Percentiles rank a stretch among this genome's conserved stretches.
Conservation (phyloP, 140 eudicot genomes). For the Ambrosia hybrid region DNA sequence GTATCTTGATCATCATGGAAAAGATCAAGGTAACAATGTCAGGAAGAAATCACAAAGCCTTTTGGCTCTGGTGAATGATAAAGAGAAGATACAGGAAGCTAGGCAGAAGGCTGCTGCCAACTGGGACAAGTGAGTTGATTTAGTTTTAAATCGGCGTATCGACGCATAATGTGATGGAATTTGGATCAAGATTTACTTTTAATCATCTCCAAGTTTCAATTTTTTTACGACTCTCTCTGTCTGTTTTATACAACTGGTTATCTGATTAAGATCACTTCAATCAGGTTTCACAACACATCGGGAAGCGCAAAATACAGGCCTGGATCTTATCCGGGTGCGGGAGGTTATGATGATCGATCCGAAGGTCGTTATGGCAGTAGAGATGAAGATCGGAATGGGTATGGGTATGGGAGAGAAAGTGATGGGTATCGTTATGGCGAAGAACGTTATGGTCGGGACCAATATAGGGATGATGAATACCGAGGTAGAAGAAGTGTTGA, state of each 20-base stretch:
- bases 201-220: background rate
- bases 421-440: constrained; percentile 62
- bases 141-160: background rate
- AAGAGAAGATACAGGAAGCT: constrained; percentile 86
- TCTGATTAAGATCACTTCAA: background rate
- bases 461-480: constrained; percentile 75
- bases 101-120: constrained; percentile 94
- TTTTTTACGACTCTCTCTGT: background rate
- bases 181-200: constrained; percentile 9
- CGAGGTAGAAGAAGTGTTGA: constrained; percentile 78
- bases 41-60: constrained; percentile 92
- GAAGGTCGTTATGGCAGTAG: constrained; percentile 65
- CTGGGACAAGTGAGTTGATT: constrained; percentile 85
- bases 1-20: constrained; percentile 89
- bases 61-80: constrained; percentile 79
- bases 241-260: constrained; percentile 5
- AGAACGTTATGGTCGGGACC: constrained; percentile 65
- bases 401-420: constrained; percentile 80
- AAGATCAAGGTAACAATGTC: constrained; percentile 94
- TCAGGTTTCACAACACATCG: constrained; percentile 80
- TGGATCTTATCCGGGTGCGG: constrained; percentile 54
- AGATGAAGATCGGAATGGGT: constrained; percentile 69
- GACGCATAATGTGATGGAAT: background rate
- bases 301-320: constrained; percentile 69
- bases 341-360: constrained; percentile 58